Conservation (phyloP, 2,329 filamentous ascomycete species). For the Penicillium paneum region DNA sequence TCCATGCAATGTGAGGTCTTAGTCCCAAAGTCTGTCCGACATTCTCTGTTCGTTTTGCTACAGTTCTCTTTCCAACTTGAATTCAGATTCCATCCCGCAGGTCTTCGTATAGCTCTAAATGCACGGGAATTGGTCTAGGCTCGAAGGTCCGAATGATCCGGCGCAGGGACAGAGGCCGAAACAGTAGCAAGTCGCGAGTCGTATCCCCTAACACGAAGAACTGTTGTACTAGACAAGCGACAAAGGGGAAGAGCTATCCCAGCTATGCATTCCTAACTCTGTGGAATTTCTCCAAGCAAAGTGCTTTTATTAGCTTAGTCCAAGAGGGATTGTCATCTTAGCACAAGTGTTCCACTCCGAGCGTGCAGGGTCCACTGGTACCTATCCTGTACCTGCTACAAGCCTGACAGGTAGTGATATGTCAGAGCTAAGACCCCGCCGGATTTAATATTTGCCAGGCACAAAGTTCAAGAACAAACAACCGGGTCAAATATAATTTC, state of each 20-base stretch:
- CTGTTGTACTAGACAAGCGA: not conserved
- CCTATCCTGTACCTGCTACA: not conserved
- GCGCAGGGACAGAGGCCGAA: constrained; percentile 1
- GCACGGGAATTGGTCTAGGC: not conserved
- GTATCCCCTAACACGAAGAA: not conserved
- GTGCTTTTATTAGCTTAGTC: not conserved
- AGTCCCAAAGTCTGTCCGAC: not conserved
- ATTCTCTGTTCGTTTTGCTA: not conserved
- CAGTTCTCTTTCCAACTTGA: not conserved
- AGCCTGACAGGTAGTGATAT: not conserved
- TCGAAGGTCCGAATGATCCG: constrained; percentile 3
- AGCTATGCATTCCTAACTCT: not conserved
- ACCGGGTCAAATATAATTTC: not conserved
- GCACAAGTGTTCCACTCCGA: not conserved
- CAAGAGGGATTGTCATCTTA: not conserved
- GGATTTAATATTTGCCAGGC: constrained; percentile 3
- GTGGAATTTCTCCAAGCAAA: not conserved
- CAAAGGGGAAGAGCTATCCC: not conserved
- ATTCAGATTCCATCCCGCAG: not conserved
- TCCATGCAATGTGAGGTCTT: not conserved
- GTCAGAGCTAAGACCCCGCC: not conserved
- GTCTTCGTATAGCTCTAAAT: not conserved
- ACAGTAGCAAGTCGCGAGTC: not conserved
- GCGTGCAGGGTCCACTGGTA: constrained; percentile 1
- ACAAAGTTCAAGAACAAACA: not conserved